Conservation (phyloP, 2,329 filamentous ascomycete species). For the Fusarium acutatum region DNA sequence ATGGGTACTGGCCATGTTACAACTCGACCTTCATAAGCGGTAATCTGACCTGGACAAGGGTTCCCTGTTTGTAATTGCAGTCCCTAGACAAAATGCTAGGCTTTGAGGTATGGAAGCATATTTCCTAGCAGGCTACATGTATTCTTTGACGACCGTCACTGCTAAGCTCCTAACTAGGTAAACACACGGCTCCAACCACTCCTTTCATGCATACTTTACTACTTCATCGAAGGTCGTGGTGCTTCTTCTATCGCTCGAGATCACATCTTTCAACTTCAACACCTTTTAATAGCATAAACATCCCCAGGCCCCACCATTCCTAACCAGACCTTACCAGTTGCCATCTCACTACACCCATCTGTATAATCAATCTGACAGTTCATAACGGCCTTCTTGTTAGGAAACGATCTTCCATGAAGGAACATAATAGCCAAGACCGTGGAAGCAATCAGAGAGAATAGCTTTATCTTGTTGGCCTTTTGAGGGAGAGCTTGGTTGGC, state of each 20-base stretch:
- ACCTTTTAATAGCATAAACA: background rate
- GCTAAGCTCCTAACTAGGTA: background rate
- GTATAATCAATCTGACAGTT: background rate
- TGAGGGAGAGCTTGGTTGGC: background rate
- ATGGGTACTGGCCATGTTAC: accelerated
- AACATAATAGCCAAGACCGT: background rate
- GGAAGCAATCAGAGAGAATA: background rate
- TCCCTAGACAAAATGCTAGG: background rate
- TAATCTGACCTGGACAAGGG: accelerated
- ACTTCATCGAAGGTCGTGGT: accelerated
- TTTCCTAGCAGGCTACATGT: background rate
- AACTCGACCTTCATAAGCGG: background rate
- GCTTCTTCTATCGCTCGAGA: accelerated
- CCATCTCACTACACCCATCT: background rate
- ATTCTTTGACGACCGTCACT: background rate
- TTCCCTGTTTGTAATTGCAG: accelerated
- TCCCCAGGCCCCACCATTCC: background rate
- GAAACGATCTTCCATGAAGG: background rate
- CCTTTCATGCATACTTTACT: too few relatives aligned
- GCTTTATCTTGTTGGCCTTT: background rate
- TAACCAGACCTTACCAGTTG: background rate
- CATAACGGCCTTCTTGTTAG: background rate
- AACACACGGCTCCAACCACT: background rate
- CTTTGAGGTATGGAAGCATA: accelerated
- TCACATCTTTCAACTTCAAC: background rate